Conservation (phyloP, 2,329 filamentous ascomycete genomes). For the Arthrobotrys entomopaga region DNA sequence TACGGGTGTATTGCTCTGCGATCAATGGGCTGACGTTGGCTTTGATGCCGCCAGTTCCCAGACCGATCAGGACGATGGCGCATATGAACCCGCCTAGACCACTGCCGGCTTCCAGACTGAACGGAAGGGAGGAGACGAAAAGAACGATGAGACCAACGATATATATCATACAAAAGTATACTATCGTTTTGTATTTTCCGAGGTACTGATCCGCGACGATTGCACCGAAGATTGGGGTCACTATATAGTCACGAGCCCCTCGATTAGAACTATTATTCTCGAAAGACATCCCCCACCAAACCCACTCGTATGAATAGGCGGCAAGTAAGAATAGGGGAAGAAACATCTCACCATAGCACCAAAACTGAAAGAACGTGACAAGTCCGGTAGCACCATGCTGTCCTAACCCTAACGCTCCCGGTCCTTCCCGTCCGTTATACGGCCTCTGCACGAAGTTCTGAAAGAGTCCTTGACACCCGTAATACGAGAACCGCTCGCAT, state of each 20-base stretch:
- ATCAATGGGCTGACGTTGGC: slow-evolving; percentile 71
- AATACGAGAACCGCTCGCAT: slow-evolving; percentile 70
- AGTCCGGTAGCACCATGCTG: slow-evolving; percentile 69
- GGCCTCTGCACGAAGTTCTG: slow-evolving; percentile 61
- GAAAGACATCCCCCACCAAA: no score
- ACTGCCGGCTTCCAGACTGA: slow-evolving; percentile 65
- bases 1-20: slow-evolving; percentile 73
- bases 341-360: slow-evolving; percentile 65
- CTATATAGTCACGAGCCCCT: slow-evolving; percentile 60
- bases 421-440: slow-evolving; percentile 59
- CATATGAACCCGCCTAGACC: slow-evolving; percentile 69
- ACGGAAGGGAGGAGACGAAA: slow-evolving; percentile 68
- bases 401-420: slow-evolving; percentile 69
- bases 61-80: slow-evolving; percentile 71
- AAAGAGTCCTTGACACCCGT: slow-evolving; percentile 68
- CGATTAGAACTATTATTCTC: background rate
- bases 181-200: slow-evolving; percentile 71
- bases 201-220: slow-evolving; percentile 71
- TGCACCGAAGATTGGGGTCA: slow-evolving; percentile 70
- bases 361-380: slow-evolving; percentile 69
- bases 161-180: slow-evolving; percentile 70
- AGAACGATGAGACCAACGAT: slow-evolving; percentile 69
- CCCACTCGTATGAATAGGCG: background rate
- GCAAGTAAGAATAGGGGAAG: slow-evolving; percentile 62
- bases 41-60: slow-evolving; percentile 77